Conservation (phyloP, 139 green algal species). For the Closterium sp. region DNA sequence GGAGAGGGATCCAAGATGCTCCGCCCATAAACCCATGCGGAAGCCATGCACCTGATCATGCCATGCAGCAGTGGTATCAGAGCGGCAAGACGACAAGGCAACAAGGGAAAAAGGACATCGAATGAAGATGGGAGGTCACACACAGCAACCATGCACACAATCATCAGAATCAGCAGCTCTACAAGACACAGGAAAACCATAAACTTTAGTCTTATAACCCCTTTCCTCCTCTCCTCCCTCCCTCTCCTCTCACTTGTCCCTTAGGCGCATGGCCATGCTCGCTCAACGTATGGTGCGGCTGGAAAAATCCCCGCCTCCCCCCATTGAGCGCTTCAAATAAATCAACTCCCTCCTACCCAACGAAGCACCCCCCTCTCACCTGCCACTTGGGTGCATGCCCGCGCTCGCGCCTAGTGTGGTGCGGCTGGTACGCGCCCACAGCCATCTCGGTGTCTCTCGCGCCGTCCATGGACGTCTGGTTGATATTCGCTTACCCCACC, state of each 20-base stretch:
- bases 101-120: background rate
- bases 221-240: background rate
- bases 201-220: too few species aligned
- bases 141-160: background rate
- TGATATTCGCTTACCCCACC: conserved; percentile 65
- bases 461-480: conserved; percentile 53
- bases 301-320: conserved; percentile 17
- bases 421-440: conserved; percentile 59
- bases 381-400: background rate
- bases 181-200: too few species aligned
- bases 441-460: conserved; percentile 64
- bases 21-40: conserved; percentile 55
- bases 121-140: background rate
- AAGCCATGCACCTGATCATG: conserved; percentile 58
- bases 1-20: conserved; percentile 34
- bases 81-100: background rate
- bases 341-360: too few species aligned
- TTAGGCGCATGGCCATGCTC: background rate
- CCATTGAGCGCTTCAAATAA: too few species aligned
- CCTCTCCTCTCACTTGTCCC: background rate
- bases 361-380: background rate
- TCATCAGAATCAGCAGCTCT: too few species aligned
- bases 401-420: conserved; percentile 12
- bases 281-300: conserved; percentile 51
- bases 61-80: background rate